Evolutionary conservation across 495 filamentous ascomycete genomes (phyloP), one percentile per base, ranked within the genome.

Genomic region (Neurospora tetrasperma): DNA sequence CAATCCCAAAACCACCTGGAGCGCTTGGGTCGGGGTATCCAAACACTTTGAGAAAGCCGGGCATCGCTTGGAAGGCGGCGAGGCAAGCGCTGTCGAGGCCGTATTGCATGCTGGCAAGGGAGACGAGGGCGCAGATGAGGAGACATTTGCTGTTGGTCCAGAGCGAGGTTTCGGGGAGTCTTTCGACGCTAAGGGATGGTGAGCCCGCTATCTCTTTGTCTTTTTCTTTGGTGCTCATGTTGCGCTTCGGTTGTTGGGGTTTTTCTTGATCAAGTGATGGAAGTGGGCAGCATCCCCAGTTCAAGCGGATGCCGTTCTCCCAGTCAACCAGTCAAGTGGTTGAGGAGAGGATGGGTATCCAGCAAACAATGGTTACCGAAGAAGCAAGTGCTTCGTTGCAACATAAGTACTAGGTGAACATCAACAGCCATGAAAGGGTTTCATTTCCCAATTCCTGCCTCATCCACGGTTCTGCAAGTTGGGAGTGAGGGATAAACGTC

Each of bases 21-120:
- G 70, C 70, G 0, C 54, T 69, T 0, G 77, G 74, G 16, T 75
- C 74, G 1, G 70, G 66, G 44, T 77, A 73, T 11, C 77, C 77
- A 71, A 79, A 78, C 71, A 85, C 84, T 74, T 84, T 75, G 40
- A 89, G 79, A 74, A 89, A 90, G 2, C 87, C 87, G 12, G 85
- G 75, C 88, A 89, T 89, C 43, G 88, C 88, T 73, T 89, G 87
- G 10, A 90, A 80, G 72, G 87, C 86, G 20, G 85, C 87, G 66
- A 90, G 85, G 42, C 87, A 79, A 16, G 85, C 85, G 71, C 87
- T 89, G 74, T 90, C 88, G 43, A 89, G 77, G 5, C 88, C 87
- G 80, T 89, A 90, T 76, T 90, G 88, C 75, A 77, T 81, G 73
- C 82, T 83, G 27, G 82, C 82, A 48, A 82, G 77, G 16, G 82